Percentiles rank a stretch among this genome's conserved stretches.
These are phyloP conservation scores for Entomortierella chlamydospora DNA, from an alignment of 192 early-diverging fungal genomes.

Conservation along the genomic window DNA sequence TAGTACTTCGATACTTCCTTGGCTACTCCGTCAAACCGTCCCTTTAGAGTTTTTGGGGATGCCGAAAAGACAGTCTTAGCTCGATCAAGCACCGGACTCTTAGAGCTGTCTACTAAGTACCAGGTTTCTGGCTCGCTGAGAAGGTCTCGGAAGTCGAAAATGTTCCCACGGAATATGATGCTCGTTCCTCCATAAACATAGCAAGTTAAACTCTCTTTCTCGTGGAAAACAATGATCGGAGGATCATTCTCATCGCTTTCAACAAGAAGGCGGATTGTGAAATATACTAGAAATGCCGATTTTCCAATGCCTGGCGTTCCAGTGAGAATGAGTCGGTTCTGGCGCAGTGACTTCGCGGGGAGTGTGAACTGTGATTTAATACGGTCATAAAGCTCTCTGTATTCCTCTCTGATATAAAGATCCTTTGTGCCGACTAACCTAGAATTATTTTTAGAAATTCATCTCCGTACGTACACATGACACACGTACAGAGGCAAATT, in stretches of 20 bases:
- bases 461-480: no score
- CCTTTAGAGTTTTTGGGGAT: conserved; percentile 7
- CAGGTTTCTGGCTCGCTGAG: conserved; percentile 16
- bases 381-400: no score
- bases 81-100: conserved; percentile 16
- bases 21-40: background rate
- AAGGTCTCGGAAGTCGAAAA: conserved; percentile 7
- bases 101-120: conserved; percentile 25
- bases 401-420: no score
- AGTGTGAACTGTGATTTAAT: no score
- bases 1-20: background rate
- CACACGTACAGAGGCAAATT: no score
- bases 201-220: background rate
- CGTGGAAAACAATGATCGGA: conserved; percentile 27
- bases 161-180: background rate
- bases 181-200: conserved; percentile 8
- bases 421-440: no score
- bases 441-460: no score
- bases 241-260: conserved; percentile 13
- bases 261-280: conserved; percentile 23
- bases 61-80: conserved; percentile 15
- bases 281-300: conserved; percentile 43
- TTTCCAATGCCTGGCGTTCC: conserved; percentile 45
- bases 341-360: no score
- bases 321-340: conserved; percentile 17